Percentiles rank a stretch among this genome's conserved stretches.
Evolutionary conservation across 1,139 yeast species (phyloP).

Genomic region (Geotrichum citri-aurantii): DNA sequence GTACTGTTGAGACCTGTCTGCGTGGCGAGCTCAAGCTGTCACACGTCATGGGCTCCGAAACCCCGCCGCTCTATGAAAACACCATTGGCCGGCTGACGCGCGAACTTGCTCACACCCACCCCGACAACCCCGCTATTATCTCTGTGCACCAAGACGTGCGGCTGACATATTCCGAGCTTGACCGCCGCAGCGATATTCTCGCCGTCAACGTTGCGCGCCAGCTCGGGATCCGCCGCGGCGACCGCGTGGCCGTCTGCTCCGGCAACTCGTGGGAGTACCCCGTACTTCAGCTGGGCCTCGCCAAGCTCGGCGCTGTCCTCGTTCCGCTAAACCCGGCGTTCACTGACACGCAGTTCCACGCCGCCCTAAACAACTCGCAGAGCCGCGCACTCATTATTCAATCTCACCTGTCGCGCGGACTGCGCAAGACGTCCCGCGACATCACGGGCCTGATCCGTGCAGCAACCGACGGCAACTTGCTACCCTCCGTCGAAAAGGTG

Average conservation of each 20-base stretch:
- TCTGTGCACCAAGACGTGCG: constrained; percentile 28
- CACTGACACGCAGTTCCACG: constrained; percentile 29
- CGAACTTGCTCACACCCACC: constrained; percentile 21
- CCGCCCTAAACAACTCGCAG: constrained; percentile 29
- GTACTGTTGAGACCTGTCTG: background rate
- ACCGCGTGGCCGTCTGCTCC: constrained; percentile 33
- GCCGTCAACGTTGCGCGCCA: constrained; percentile 27
- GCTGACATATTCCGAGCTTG: constrained; percentile 27
- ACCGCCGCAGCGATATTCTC: constrained; percentile 23
- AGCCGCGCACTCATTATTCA: constrained; percentile 30
- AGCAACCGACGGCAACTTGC: constrained; percentile 16
- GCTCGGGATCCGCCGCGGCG: constrained; percentile 26
- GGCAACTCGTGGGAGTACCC: constrained; percentile 35
- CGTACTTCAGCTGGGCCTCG: constrained; percentile 32
- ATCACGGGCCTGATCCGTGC: constrained; percentile 14
- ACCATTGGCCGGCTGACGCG: constrained; percentile 26
- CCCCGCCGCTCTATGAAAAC: constrained; percentile 23
- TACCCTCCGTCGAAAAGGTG: constrained; percentile 12
- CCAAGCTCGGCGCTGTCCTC: constrained; percentile 32
- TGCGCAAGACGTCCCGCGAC: constrained; percentile 12
- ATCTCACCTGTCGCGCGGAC: constrained; percentile 20
- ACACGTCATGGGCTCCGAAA: constrained; percentile 25
- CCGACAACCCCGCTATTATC: constrained; percentile 26
- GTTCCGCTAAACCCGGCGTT: constrained; percentile 36
- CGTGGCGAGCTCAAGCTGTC: constrained; percentile 8